These are phyloP conservation scores for Stephania japonica DNA, from an alignment of 164 flowering plant genomes.

Conservation along the genomic window DNA sequence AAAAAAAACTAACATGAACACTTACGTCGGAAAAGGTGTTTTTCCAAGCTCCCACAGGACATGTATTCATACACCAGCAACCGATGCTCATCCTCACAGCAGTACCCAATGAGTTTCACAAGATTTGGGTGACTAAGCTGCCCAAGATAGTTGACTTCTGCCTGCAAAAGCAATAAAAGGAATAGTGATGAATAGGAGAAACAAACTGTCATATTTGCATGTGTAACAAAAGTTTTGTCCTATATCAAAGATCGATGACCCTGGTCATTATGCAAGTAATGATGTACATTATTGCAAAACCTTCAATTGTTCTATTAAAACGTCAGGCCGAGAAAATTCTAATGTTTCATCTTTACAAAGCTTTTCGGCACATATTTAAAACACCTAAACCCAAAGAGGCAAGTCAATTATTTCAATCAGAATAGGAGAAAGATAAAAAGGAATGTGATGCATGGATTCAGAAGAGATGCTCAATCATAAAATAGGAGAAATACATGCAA, in stretches of 20 bases:
- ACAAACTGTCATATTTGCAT: background rate
- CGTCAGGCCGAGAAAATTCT: background rate
- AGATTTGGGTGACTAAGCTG: conserved; percentile 85
- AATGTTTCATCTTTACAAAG: background rate
- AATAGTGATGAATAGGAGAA: background rate
- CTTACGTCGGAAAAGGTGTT: conserved; percentile 84
- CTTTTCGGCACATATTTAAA: background rate
- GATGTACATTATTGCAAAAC: background rate
- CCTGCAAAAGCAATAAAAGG: conserved; percentile 40
- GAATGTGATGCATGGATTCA: background rate
- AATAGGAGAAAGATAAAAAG: background rate
- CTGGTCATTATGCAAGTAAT: background rate
- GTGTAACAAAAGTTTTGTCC: background rate
- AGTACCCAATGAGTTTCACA: conserved; percentile 87
- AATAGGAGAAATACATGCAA: background rate
- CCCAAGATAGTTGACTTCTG: conserved; percentile 86
- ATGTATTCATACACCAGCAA: conserved; percentile 85
- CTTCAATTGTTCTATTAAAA: background rate
- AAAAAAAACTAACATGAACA: conserved; percentile 3
- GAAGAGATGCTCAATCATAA: background rate
- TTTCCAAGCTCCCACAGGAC: conserved; percentile 88
- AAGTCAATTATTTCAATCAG: background rate
- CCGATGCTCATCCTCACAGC: conserved; percentile 91
- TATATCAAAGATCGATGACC: background rate
- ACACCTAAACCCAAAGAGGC: background rate